These are phyloP conservation scores for Pseudisothecium myosuroides DNA, from an alignment of 225 moss, liverwort and hornwort genomes.

Conservation along the genomic window DNA sequence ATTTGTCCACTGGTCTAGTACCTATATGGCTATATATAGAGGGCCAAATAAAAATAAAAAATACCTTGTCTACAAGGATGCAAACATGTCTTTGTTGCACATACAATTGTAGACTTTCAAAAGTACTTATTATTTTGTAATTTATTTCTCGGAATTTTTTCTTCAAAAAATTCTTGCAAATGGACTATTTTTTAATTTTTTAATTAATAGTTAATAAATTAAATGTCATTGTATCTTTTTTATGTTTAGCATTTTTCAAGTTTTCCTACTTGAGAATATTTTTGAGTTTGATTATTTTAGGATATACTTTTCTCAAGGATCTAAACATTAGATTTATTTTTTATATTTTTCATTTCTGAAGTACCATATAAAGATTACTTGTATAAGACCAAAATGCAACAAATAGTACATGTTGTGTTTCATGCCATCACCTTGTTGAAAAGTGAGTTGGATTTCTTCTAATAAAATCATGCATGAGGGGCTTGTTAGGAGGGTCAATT, in stretches of 20 bases:
- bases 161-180: background rate
- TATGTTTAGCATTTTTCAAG: background rate
- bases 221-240: background rate
- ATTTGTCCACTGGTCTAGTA: background rate
- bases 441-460: background rate
- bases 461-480: background rate
- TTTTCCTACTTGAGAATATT: background rate
- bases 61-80: background rate
- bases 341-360: background rate
- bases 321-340: background rate
- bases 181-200: too few relatives aligned
- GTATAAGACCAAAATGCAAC: background rate
- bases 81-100: background rate
- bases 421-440: too few relatives aligned
- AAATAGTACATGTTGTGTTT: background rate
- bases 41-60: background rate
- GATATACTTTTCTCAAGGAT: background rate
- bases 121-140: background rate
- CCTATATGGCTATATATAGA: background rate
- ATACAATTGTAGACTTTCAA: fast-evolving
- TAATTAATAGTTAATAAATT: background rate
- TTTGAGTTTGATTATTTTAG: background rate
- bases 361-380: background rate
- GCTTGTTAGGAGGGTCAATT: background rate
- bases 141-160: background rate